Evolutionary conservation across 2,329 filamentous ascomycete species (phyloP).

Genomic region (Nigrospora sphaerica): DNA sequence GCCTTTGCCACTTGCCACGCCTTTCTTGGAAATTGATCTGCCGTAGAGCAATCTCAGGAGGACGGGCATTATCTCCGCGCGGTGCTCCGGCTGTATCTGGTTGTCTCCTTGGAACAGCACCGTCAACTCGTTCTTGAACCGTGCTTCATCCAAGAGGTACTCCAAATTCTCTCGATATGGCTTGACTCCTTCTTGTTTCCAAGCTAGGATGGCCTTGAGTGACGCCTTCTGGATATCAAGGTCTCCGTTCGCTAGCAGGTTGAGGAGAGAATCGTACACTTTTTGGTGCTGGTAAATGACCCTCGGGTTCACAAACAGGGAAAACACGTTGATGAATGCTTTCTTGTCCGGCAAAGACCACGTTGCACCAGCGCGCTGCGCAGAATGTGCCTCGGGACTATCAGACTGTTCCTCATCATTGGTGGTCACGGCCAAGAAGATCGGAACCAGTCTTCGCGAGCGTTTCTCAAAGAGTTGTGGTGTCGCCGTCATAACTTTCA

Average conservation of each 20-base stretch:
- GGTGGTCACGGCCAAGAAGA: constrained; percentile 75
- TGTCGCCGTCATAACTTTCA: constrained; percentile 68
- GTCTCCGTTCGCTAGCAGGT: constrained; percentile 80
- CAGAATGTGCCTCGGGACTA: constrained; percentile 9
- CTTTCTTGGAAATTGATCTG: constrained; percentile 75
- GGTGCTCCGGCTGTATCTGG: constrained; percentile 67
- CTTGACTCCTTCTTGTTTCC: constrained; percentile 73
- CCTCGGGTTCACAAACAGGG: constrained; percentile 78
- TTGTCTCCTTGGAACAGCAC: constrained; percentile 75
- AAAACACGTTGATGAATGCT: constrained; percentile 71
- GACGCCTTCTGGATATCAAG: constrained; percentile 80
- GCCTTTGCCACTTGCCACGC: constrained; percentile 67
- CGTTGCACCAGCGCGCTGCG: constrained; percentile 21
- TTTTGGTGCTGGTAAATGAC: constrained; percentile 72
- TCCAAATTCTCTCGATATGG: constrained; percentile 80
- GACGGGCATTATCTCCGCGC: constrained; percentile 71
- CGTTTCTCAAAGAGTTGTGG: constrained; percentile 78
- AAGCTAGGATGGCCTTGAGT: constrained; percentile 77
- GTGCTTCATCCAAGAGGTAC: constrained; percentile 81
- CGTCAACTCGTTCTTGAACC: constrained; percentile 90
- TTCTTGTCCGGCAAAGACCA: constrained; percentile 81
- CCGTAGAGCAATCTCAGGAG: constrained; percentile 85
- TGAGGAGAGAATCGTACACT: constrained; percentile 69
- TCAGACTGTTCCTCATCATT: constrained; percentile 38
- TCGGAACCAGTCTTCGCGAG: constrained; percentile 77